phyloP scores from a whole-genome alignment of 2,329 filamentous ascomycete genomes.

The Pseudomassariella vexata region DNA sequence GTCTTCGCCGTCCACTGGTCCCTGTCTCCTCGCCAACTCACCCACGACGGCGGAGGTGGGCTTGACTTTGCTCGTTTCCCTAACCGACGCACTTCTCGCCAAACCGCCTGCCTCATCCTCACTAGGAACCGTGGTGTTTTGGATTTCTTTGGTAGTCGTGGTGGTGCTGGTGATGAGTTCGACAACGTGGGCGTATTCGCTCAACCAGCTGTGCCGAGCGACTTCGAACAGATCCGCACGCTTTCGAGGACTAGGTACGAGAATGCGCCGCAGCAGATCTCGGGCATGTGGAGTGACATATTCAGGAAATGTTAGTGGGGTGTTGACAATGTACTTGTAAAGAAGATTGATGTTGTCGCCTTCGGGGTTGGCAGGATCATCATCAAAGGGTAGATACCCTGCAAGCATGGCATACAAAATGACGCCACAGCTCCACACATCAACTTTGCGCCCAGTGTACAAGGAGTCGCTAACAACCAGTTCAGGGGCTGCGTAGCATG shows the following conservation, averaged over 20 bases:
- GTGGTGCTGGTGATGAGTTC: slow-evolving; percentile 96
- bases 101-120: slow-evolving; percentile 59
- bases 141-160: slow-evolving; percentile 78
- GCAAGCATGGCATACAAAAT: slow-evolving; percentile 99
- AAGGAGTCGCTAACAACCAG: slow-evolving; percentile 95
- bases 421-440: slow-evolving; percentile 98
- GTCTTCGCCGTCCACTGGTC: slow-evolving; percentile 65
- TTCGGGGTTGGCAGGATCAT: slow-evolving; percentile 96
- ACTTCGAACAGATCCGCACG: slow-evolving; percentile 96
- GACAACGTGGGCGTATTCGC: slow-evolving; percentile 93
- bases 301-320: slow-evolving; percentile 94
- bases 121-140: slow-evolving; percentile 65
- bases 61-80: slow-evolving; percentile 74
- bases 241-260: slow-evolving; percentile 92
- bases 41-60: slow-evolving; percentile 43
- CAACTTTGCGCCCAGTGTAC: slow-evolving; percentile 95
- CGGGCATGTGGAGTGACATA: slow-evolving; percentile 96
- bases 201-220: slow-evolving; percentile 94
- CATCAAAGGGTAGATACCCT: slow-evolving; percentile 94
- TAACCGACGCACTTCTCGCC: slow-evolving; percentile 84
- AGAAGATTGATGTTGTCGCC: slow-evolving; percentile 98
- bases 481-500: slow-evolving; percentile 95
- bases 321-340: slow-evolving; percentile 99
- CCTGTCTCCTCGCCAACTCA: slow-evolving; percentile 67
- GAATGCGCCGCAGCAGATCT: slow-evolving; percentile 84